Evolutionary conservation across 2,329 filamentous ascomycete species (phyloP), one percentile per base, ranked within the genome.

Genomic region (Ramularia collo-cygni): DNA sequence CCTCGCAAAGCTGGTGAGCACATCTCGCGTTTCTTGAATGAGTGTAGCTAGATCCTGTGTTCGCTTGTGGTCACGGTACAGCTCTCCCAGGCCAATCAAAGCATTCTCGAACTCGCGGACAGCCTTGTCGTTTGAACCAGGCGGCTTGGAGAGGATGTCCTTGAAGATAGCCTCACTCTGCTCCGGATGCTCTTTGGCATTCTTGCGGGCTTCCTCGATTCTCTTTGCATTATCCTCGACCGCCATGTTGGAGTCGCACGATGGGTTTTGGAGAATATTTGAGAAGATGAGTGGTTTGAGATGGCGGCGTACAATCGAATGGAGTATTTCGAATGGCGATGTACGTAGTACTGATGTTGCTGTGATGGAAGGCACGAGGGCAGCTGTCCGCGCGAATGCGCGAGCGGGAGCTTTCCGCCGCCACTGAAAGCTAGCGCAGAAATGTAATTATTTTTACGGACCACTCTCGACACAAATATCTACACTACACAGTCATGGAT

Each of bases 1-100:
- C 74, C 96, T 95, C 51, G 92, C 92, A 65, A 98, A 96, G 50
- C 86, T 92, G 43, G 90, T 95, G 51, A 98, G 80, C 31, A 92
- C 85, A 51, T 85, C 84, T 60, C 90, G 80, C 66, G 88, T 95
- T 64, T 86, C 85, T 60, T 83, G 89, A 57, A 98, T 83, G 52
- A 98, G 76, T 57, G 88, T 81, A 48, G 93, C 86, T 45, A 98
- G 79, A 58, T 94, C 85, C 60, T 92, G 74, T 55, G 71, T 81
- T 66, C 67, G 84, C 80, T 84, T 85, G 68, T 85, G 79, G 67
- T 95, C 88, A 54, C 88, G 79, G 67, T 95, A 95, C 52, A 96
- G 75, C 76, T 93, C 85, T 57, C 92, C 92, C 61, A 98, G 70
- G 51, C 83, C 85, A 59, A 95, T 77, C 62, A 98, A 68, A 17